Conservation (phyloP, 2,329 filamentous ascomycete genomes). For the Xylaria sp. region DNA sequence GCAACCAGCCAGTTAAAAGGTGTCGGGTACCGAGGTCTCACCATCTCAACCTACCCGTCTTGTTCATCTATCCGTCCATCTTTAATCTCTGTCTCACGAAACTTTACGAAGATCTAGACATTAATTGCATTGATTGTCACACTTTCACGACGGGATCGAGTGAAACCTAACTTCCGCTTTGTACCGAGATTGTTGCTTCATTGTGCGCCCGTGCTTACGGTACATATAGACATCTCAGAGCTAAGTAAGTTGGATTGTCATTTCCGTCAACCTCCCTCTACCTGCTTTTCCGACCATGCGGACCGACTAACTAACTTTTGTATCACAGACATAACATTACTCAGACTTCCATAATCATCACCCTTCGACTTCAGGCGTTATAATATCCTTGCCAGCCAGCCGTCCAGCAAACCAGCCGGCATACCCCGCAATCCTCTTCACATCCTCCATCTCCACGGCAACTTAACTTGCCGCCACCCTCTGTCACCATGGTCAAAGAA, state of each 20-base stretch:
- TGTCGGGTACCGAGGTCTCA: slow-evolving; percentile 41
- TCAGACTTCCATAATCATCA: too few species aligned
- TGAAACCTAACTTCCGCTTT: neutral
- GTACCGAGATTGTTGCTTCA: too few species aligned
- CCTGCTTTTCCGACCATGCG: neutral
- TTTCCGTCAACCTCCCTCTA: neutral
- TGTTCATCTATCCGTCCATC: neutral
- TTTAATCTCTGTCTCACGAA: neutral
- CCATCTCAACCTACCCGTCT: slow-evolving; percentile 1
- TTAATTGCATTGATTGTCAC: neutral
- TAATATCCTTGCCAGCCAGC: too few species aligned
- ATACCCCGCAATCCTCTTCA: neutral
- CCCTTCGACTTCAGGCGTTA: too few species aligned
- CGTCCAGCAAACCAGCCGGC: too few species aligned
- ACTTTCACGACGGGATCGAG: neutral
- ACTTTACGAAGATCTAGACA: neutral
- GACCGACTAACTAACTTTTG: neutral
- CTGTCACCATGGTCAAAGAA: slow-evolving; percentile 64
- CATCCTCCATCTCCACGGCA: neutral
- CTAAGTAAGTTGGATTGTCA: neutral
- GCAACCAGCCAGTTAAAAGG: slow-evolving; percentile 57
- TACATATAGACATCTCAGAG: neutral
- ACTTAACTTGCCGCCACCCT: neutral
- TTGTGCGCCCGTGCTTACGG: neutral
- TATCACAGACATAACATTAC: too few species aligned